Conservation (phyloP, 768 basidiomycete genomes). For the Pseudohyphozyma bogoriensis region DNA sequence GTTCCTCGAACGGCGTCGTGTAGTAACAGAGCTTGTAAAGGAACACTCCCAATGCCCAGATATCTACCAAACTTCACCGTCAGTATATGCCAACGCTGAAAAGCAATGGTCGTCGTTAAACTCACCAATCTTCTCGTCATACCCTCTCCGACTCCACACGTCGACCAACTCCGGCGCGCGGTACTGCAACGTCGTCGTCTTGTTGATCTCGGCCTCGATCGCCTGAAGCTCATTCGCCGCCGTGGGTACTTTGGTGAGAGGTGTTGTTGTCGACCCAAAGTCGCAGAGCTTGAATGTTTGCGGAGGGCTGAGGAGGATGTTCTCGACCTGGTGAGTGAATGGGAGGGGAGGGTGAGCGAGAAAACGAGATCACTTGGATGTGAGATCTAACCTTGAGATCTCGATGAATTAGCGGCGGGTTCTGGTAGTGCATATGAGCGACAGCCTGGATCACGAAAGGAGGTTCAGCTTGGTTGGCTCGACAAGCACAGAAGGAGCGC, state of each 20-base stretch:
- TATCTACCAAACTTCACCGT: conserved; percentile 45
- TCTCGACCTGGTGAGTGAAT: conserved; percentile 55
- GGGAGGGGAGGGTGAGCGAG: background rate
- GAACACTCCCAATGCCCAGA: conserved; percentile 94
- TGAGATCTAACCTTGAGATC: conserved; percentile 60
- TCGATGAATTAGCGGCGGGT: conserved; percentile 82
- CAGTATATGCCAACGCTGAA: background rate
- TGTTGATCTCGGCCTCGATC: conserved; percentile 81
- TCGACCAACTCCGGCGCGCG: conserved; percentile 99
- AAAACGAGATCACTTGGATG: background rate
- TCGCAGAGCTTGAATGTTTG: conserved; percentile 92
- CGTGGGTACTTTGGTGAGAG: conserved; percentile 55
- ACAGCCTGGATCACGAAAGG: conserved; percentile 48
- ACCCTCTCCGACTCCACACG: conserved; percentile 64
- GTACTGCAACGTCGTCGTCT: conserved; percentile 94
- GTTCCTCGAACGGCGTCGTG: conserved; percentile 97
- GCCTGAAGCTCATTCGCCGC: conserved; percentile 73
- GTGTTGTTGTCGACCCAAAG: conserved; percentile 83
- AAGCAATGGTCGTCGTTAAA: background rate
- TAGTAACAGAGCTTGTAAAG: conserved; percentile 99
- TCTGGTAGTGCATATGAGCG: conserved; percentile 87
- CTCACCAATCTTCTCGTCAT: conserved; percentile 70
- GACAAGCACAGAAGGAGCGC: background rate
- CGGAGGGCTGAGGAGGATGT: conserved; percentile 78
- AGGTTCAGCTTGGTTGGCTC: background rate